Conservation (phyloP, 1,139 yeast species). For the Pichia sp. region DNA sequence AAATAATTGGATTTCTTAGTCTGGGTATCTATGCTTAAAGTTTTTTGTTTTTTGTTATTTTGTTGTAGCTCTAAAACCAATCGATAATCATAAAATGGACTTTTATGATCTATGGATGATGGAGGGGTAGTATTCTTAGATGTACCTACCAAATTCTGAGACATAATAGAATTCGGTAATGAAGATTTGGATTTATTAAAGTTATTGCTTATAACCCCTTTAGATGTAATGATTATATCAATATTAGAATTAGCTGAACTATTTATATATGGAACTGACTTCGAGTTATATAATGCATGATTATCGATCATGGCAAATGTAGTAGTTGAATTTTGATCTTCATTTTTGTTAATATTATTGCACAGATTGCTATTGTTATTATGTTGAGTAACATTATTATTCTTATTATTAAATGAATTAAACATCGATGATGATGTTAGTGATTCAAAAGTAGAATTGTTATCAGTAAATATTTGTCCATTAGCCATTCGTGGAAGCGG, state of each 20-base stretch:
- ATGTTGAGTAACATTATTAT: no score
- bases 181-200: conserved; percentile 1
- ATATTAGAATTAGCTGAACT: conserved; percentile 21
- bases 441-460: no score
- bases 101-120: conserved; percentile 12
- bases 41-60: no score
- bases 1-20: not conserved
- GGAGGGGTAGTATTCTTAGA: conserved; percentile 11
- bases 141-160: conserved; percentile 2
- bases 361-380: no score
- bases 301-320: no score
- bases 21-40: no score
- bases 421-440: not conserved
- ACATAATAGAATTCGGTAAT: conserved; percentile 5
- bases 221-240: conserved; percentile 3
- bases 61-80: conserved; percentile 5
- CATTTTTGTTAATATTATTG: no score
- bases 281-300: conserved; percentile 14
- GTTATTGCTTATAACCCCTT: not conserved
- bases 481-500: conserved; percentile 53
- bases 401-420: not conserved
- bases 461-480: not conserved
- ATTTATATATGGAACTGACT: conserved; percentile 26
- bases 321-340: no score
- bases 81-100: conserved; percentile 11